Evolutionary conservation across 2,329 filamentous ascomycete genomes (phyloP).

Genomic region (Sordariomycetes sp.): DNA sequence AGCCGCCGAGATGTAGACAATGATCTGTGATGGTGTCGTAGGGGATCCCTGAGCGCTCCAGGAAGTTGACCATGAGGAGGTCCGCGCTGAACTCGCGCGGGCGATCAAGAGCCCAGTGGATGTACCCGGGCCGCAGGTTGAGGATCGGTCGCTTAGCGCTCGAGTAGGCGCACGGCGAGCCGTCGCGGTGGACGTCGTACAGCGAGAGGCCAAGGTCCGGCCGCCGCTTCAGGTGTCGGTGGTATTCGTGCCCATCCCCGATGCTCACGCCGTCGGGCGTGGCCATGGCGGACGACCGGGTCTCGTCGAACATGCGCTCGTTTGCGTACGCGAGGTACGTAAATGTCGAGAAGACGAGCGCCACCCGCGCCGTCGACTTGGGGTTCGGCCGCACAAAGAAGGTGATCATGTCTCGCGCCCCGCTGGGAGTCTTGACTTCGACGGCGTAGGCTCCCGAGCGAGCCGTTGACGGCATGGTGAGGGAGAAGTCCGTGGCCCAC

Average conservation of each 20-base stretch:
- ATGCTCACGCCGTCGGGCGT: constrained; percentile 11
- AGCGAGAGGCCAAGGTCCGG: constrained; percentile 19
- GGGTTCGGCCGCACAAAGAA: constrained; percentile 18
- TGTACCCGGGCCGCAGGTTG: constrained; percentile 20
- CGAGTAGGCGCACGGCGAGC: constrained; percentile 18
- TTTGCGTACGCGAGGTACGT: constrained; percentile 24
- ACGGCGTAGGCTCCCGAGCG: constrained; percentile 16
- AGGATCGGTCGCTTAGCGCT: constrained; percentile 19
- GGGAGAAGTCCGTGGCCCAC: constrained; percentile 17
- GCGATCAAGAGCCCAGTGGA: constrained; percentile 18
- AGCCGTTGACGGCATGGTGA: constrained; percentile 11
- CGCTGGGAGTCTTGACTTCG: constrained; percentile 10
- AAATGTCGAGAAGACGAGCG: constrained; percentile 19
- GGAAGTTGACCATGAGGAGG: constrained; percentile 18
- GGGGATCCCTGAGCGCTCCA: constrained; percentile 14
- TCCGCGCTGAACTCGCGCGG: constrained; percentile 22
- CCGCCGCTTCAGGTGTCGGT: constrained; percentile 12
- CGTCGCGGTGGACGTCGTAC: constrained; percentile 23
- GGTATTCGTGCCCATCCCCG: constrained; percentile 7
- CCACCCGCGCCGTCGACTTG: constrained; percentile 9
- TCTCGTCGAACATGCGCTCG: constrained; percentile 19
- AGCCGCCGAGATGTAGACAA: constrained; percentile 15
- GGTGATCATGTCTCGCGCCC: constrained; percentile 13
- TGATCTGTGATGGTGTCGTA: constrained; percentile 24
- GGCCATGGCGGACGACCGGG: constrained; percentile 11